Evolutionary conservation across 2,329 filamentous ascomycete genomes (phyloP).

Genomic region (Shiraia bambusicola): DNA sequence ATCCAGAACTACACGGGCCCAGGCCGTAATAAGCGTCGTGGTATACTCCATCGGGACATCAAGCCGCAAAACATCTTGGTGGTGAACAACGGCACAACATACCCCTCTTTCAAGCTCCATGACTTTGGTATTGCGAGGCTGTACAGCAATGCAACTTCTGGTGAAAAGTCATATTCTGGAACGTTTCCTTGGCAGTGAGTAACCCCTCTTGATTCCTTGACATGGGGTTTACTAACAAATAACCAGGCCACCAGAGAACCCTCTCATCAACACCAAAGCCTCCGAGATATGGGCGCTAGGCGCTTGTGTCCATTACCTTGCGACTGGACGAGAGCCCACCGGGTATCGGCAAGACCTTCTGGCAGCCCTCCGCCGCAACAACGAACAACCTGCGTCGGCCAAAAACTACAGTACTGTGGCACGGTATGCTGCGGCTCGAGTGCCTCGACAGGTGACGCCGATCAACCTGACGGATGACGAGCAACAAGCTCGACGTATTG

Average conservation of each 20-base stretch:
- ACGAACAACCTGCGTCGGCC: conserved; percentile 2
- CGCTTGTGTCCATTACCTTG: conserved; percentile 34
- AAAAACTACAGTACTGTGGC: conserved; percentile 1
- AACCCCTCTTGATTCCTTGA: too few species aligned
- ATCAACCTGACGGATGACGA: conserved; percentile 24
- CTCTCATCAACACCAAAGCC: conserved; percentile 24
- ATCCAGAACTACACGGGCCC: conserved; percentile 22
- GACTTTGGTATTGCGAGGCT: conserved; percentile 25
- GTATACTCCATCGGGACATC: conserved; percentile 27
- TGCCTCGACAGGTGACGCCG: conserved; percentile 19
- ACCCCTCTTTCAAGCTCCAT: conserved; percentile 30
- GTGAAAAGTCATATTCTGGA: conserved; percentile 9
- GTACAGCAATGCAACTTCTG: conserved; percentile 3
- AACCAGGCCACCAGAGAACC: conserved; percentile 29
- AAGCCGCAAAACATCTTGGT: conserved; percentile 36
- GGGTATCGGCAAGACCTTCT: conserved; percentile 4
- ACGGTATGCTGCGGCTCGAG: conserved; percentile 19
- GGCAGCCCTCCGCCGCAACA: neutral
- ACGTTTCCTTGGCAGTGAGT: conserved; percentile 25
- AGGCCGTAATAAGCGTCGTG: neutral
- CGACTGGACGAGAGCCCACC: conserved; percentile 20
- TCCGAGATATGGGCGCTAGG: conserved; percentile 39
- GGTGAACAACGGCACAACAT: conserved; percentile 20
- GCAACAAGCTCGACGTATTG: conserved; percentile 10
- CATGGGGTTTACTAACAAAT: too few species aligned